Evolutionary conservation across 768 basidiomycete genomes (phyloP).

Genomic region (Leccinellum rugosiceps): DNA sequence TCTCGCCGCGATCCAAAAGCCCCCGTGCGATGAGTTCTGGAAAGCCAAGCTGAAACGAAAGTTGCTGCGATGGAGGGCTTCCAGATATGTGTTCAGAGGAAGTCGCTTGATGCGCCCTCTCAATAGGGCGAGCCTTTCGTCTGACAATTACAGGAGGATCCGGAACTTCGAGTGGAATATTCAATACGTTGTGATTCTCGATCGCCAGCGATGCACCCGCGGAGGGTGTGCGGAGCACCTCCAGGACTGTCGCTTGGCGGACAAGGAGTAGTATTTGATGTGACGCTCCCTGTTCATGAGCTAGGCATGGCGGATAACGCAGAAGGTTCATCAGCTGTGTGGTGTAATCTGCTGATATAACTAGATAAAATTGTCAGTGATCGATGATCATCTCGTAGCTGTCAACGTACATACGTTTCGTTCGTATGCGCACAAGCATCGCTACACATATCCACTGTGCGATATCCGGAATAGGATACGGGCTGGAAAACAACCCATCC

Average conservation of each 20-base stretch:
- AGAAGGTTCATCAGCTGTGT: conserved; percentile 79
- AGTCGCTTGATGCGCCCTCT: conserved; percentile 30
- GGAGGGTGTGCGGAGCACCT: conserved; percentile 68
- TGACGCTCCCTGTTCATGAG: conserved; percentile 35
- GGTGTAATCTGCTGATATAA: conserved; percentile 85
- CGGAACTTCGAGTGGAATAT: conserved; percentile 67
- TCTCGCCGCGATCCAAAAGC: conserved; percentile 72
- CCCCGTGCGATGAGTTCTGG: conserved; percentile 74
- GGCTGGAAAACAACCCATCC: conserved; percentile 93
- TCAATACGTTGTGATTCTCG: conserved; percentile 78
- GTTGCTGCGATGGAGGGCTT: conserved; percentile 31
- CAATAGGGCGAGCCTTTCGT: conserved; percentile 33
- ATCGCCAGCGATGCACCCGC: conserved; percentile 75
- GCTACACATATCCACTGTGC: conserved; percentile 88
- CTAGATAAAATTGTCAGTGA: conserved; percentile 39
- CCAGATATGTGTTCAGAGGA: conserved; percentile 18
- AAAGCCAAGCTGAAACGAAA: conserved; percentile 48
- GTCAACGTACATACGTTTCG: conserved; percentile 60
- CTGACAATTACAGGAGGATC: conserved; percentile 39
- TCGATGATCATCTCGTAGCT: neutral
- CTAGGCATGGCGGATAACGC: conserved; percentile 65
- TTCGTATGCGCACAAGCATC: conserved; percentile 93
- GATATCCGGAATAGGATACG: conserved; percentile 65
- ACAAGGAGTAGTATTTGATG: conserved; percentile 71
- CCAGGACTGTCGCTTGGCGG: conserved; percentile 78